Evolutionary conservation across 768 basidiomycete genomes (phyloP).

Genomic region (Sutorius australiensis): DNA sequence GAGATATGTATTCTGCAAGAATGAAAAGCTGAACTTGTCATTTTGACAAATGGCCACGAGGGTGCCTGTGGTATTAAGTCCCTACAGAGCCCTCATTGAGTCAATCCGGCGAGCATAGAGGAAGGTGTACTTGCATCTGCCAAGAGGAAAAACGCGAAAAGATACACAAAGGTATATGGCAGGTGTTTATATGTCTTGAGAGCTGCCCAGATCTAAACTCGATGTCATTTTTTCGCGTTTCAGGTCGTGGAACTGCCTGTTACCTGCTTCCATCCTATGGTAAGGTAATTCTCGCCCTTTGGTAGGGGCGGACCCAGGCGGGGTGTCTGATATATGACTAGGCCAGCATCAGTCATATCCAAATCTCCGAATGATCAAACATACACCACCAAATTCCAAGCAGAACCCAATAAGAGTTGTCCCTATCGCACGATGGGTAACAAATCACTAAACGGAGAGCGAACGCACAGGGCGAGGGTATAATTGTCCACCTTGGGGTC

Average conservation of each 20-base stretch:
- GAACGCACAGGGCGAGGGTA: slow-evolving; percentile 60
- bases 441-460: background rate
- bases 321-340: slow-evolving; percentile 83
- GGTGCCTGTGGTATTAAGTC: slow-evolving; percentile 75
- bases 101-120: background rate
- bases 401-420: slow-evolving; percentile 73
- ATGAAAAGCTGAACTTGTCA: slow-evolving; percentile 76
- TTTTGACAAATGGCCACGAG: slow-evolving; percentile 77
- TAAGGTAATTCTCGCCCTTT: slow-evolving; percentile 70
- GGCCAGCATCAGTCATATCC: background rate
- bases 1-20: slow-evolving; percentile 76
- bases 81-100: slow-evolving; percentile 38
- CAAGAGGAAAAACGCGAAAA: slow-evolving; percentile 73
- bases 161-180: slow-evolving; percentile 79
- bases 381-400: slow-evolving; percentile 87
- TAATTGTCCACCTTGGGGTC: slow-evolving; percentile 73
- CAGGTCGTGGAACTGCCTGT: background rate
- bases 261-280: slow-evolving; percentile 85
- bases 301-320: slow-evolving; percentile 78
- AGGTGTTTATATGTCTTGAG: slow-evolving; percentile 71
- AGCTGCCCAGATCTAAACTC: slow-evolving; percentile 67
- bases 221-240: background rate
- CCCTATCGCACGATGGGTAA: slow-evolving; percentile 35
- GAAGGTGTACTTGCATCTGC: slow-evolving; percentile 53
- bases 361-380: slow-evolving; percentile 19